Evolutionary conservation across 2,329 filamentous ascomycete species (phyloP).

Genomic region (Talaromyces albobiverticillius): DNA sequence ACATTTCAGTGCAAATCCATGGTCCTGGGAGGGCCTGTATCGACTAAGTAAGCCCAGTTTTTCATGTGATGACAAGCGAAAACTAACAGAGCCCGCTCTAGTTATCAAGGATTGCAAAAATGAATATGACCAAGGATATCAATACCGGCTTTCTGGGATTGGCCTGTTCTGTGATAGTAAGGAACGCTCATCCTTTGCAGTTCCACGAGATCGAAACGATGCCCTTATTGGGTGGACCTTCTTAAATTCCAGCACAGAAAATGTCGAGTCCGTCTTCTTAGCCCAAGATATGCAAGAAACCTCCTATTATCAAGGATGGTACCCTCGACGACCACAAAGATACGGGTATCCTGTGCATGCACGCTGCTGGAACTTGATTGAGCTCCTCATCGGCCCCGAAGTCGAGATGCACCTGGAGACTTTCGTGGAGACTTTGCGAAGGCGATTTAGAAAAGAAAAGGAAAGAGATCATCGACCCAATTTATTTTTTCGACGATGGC

Average conservation of each 20-base stretch:
- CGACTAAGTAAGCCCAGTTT: background rate
- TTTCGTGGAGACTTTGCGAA: background rate
- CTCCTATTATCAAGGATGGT: background rate
- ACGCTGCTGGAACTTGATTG: constrained; percentile 6
- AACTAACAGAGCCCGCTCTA: background rate
- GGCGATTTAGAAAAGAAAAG: too few species aligned
- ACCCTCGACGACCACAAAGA: background rate
- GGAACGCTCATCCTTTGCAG: background rate
- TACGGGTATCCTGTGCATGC: constrained; percentile 1
- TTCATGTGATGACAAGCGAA: background rate
- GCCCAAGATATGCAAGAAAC: background rate
- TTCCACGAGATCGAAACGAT: background rate
- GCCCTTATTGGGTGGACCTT: background rate
- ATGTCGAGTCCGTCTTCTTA: background rate
- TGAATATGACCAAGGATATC: background rate
- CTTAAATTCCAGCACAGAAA: background rate
- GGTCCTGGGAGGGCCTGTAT: background rate
- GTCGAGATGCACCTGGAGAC: background rate
- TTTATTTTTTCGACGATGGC: background rate
- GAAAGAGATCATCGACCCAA: background rate
- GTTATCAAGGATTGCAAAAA: background rate
- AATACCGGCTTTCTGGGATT: background rate
- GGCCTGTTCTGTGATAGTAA: background rate
- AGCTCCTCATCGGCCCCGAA: background rate
- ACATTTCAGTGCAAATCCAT: background rate